phyloP scores from a whole-genome alignment of 257 asterid species.

The Osmanthus fragrans region DNA sequence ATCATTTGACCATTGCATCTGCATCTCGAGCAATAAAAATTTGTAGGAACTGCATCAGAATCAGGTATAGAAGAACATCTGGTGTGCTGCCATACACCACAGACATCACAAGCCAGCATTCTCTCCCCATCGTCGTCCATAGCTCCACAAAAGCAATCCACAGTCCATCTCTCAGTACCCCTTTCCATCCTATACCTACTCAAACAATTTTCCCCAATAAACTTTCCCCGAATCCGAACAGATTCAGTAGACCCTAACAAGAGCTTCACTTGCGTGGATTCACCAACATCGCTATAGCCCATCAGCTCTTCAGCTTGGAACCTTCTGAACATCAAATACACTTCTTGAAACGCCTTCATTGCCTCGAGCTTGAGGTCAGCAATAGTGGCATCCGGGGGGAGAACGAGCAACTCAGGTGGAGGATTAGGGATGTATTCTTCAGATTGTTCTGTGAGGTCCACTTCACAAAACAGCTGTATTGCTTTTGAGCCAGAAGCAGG shows the following conservation, averaged over 20 bases:
- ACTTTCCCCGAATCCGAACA: slow-evolving; percentile 57
- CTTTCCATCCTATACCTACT: slow-evolving; percentile 80
- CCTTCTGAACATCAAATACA: slow-evolving; percentile 71
- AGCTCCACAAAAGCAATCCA: slow-evolving; percentile 89
- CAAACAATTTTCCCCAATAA: slow-evolving; percentile 57
- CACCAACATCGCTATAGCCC: slow-evolving; percentile 77
- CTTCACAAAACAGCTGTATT: slow-evolving; percentile 72
- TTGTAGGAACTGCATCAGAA: slow-evolving; percentile 58
- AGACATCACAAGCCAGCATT: slow-evolving; percentile 90
- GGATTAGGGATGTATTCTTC: slow-evolving; percentile 54
- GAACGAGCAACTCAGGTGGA: slow-evolving; percentile 73
- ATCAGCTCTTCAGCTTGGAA: slow-evolving; percentile 83
- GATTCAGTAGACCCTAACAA: slow-evolving; percentile 62
- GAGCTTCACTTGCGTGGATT: slow-evolving; percentile 76
- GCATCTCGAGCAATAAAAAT: slow-evolving; percentile 60
- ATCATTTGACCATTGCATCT: slow-evolving; percentile 10
- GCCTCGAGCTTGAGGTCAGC: slow-evolving; percentile 87
- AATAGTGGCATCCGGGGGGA: slow-evolving; percentile 72
- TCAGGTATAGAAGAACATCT: slow-evolving; percentile 82
- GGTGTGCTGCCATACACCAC: slow-evolving; percentile 96
- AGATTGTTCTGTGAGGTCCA: slow-evolving; percentile 61
- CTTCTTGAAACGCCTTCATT: slow-evolving; percentile 74
- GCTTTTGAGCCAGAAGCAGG: slow-evolving; percentile 37
- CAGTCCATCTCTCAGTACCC: slow-evolving; percentile 88
- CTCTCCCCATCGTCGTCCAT: slow-evolving; percentile 95